Evolutionary conservation across 495 filamentous ascomycete species (phyloP).

Genomic region (Parachaetomium inaequale): DNA sequence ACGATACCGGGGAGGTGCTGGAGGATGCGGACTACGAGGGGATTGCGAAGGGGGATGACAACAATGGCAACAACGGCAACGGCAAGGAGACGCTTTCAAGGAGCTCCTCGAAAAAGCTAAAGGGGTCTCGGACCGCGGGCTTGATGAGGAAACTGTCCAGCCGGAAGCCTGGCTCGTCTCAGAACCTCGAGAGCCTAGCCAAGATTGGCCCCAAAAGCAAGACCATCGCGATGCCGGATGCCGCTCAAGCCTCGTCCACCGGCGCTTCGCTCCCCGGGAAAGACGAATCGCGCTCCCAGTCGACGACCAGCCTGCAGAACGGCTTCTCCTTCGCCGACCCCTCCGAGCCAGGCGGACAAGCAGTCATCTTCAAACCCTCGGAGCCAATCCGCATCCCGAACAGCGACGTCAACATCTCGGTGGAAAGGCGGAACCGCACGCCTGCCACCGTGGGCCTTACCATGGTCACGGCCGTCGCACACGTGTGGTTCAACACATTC

Average conservation of each 20-base stretch:
- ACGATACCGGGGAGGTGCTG: conserved; percentile 28
- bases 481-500: conserved; percentile 94
- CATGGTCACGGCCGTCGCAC: conserved; percentile 88
- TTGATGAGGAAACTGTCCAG: conserved; percentile 28
- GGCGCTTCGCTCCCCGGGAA: not conserved
- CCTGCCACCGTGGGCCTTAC: conserved; percentile 73
- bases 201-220: conserved; percentile 21
- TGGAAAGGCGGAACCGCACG: conserved; percentile 68
- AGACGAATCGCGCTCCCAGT: conserved; percentile 19
- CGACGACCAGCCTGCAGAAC: conserved; percentile 23
- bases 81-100: conserved; percentile 13
- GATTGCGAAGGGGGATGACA: conserved; percentile 3
- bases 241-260: not conserved
- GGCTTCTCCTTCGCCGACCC: conserved; percentile 26
- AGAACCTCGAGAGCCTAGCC: conserved; percentile 17
- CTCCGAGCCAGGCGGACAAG: conserved; percentile 50
- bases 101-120: conserved; percentile 22
- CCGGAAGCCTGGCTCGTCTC: conserved; percentile 16
- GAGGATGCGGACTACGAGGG: conserved; percentile 26
- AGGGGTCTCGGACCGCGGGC: conserved; percentile 17
- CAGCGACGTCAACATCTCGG: conserved; percentile 83
- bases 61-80: not conserved
- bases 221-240: conserved; percentile 27
- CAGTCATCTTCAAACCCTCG: conserved; percentile 73
- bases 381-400: conserved; percentile 61